phyloP scores from a whole-genome alignment of 441 rosid species.

The Oxalis stricta region DNA sequence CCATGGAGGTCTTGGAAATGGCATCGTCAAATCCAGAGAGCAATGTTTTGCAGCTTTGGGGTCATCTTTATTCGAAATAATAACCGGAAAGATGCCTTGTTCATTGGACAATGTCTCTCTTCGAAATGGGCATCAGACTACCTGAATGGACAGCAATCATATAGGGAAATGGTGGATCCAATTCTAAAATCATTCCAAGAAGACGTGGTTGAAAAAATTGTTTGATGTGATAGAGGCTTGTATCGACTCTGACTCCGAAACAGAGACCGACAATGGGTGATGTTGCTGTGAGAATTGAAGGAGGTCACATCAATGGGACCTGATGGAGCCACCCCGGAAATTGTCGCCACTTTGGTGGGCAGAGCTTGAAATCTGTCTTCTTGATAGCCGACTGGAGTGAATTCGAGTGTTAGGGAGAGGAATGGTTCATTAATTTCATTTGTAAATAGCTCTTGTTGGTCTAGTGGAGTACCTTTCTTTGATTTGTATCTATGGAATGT shows the following conservation, averaged over 20 bases:
- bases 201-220: slow-evolving; percentile 35
- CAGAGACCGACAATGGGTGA: slow-evolving; percentile 52
- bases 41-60: slow-evolving; percentile 56
- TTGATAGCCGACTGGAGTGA: slow-evolving; percentile 26
- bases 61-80: slow-evolving; percentile 54
- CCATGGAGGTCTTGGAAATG: slow-evolving; percentile 28
- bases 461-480: background rate
- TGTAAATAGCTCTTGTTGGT: slow-evolving; percentile 13
- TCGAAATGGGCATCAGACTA: slow-evolving; percentile 25
- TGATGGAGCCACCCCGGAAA: slow-evolving; percentile 59
- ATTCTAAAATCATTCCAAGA: slow-evolving; percentile 39
- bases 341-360: slow-evolving; percentile 92
- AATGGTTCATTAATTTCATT: background rate
- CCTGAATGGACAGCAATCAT: slow-evolving; percentile 17
- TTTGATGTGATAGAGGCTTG: slow-evolving; percentile 50
- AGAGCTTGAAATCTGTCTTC: slow-evolving; percentile 75
- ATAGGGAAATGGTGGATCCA: slow-evolving; percentile 49
- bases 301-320: slow-evolving; percentile 63
- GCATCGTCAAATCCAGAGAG: slow-evolving; percentile 24
- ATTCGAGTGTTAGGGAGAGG: background rate
- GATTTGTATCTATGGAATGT: slow-evolving; percentile 2
- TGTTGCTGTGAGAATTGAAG: slow-evolving; percentile 38
- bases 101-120: slow-evolving; percentile 23
- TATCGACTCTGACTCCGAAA: slow-evolving; percentile 39
- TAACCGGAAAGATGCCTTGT: slow-evolving; percentile 53